Conservation (phyloP, 2,329 filamentous ascomycete genomes). For the Diatrype stigma region DNA sequence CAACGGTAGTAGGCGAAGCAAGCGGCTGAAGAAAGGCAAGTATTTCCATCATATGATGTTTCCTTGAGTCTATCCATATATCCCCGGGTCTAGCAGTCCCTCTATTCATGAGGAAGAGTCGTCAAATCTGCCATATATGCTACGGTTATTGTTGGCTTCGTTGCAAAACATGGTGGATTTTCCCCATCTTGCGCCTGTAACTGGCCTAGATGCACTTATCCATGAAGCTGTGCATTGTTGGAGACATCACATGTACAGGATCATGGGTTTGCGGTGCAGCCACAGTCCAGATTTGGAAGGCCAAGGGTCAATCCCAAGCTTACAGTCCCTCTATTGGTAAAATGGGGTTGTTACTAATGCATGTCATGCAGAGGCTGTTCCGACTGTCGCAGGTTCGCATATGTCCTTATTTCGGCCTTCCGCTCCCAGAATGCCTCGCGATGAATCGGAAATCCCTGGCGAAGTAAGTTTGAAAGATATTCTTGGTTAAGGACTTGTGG, state of each 20-base stretch:
- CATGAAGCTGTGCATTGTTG: too few relatives aligned
- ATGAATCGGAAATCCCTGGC: constrained; percentile 42
- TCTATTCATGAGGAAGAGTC: background rate
- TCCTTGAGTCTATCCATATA: background rate
- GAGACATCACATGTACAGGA: background rate
- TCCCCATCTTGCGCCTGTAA: background rate
- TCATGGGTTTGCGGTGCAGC: constrained; percentile 14
- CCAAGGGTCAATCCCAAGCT: constrained; percentile 3
- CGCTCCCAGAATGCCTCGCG: constrained; percentile 60
- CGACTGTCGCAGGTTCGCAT: constrained; percentile 91
- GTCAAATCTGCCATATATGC: background rate
- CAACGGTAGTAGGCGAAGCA: constrained; percentile 74
- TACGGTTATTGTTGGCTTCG: background rate
- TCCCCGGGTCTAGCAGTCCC: too few relatives aligned
- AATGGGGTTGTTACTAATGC: constrained; percentile 29
- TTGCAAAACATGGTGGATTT: constrained; percentile 3
- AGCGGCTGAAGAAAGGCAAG: constrained; percentile 84
- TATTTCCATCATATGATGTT: constrained; percentile 5
- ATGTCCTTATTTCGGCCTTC: constrained; percentile 91
- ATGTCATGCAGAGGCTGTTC: constrained; percentile 52
- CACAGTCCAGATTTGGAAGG: constrained; percentile 6
- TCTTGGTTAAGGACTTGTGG: background rate
- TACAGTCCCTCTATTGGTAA: constrained; percentile 21
- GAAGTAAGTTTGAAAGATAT: constrained; percentile 30
- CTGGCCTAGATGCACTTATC: too few relatives aligned